A percentile compares a stretch with the other conserved stretches of the same genome.
These are phyloP conservation scores for Cylindricascospora bacillispora DNA, from an alignment of 1,139 yeast genomes.

Conservation along the genomic window DNA sequence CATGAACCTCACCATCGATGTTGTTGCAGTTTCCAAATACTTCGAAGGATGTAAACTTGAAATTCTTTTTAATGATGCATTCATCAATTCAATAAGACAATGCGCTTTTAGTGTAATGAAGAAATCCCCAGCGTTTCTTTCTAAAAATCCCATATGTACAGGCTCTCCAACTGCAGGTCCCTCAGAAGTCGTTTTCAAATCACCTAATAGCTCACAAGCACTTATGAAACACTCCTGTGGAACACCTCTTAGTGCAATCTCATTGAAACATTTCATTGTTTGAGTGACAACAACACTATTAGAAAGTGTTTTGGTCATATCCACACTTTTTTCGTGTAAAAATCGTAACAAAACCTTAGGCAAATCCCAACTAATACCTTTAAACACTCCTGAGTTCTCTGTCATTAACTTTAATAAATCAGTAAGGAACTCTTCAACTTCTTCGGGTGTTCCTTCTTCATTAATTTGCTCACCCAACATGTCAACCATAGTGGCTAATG, in stretches of 20 bases:
- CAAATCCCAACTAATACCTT: slow-evolving; percentile 78
- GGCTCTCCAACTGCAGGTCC: background rate
- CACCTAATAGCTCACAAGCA: slow-evolving; percentile 46
- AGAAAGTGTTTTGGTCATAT: slow-evolving; percentile 7
- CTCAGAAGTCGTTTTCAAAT: slow-evolving; percentile 13
- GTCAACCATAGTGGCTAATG: slow-evolving; percentile 16
- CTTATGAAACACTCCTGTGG: slow-evolving; percentile 67
- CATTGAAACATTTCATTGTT: slow-evolving; percentile 42
- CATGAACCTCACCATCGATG: slow-evolving; percentile 43
- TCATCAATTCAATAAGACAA: slow-evolving; percentile 50
- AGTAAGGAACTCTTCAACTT: slow-evolving; percentile 34
- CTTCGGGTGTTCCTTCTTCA: slow-evolving; percentile 25
- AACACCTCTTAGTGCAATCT: slow-evolving; percentile 54
- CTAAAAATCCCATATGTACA: slow-evolving; percentile 2
- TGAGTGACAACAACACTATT: slow-evolving; percentile 13
- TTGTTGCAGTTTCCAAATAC: slow-evolving; percentile 53
- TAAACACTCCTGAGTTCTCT: slow-evolving; percentile 8
- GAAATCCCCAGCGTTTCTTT: slow-evolving; percentile 14
- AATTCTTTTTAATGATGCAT: slow-evolving; percentile 36
- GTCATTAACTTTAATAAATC: slow-evolving; percentile 26
- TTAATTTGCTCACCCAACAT: slow-evolving; percentile 12
- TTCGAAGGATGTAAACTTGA: slow-evolving; percentile 57
- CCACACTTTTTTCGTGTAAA: slow-evolving; percentile 16
- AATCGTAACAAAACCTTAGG: slow-evolving; percentile 49
- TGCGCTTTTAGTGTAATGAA: slow-evolving; percentile 39